Conservation (phyloP, 208 protist species). For the Crithidia fasciculata region DNA sequence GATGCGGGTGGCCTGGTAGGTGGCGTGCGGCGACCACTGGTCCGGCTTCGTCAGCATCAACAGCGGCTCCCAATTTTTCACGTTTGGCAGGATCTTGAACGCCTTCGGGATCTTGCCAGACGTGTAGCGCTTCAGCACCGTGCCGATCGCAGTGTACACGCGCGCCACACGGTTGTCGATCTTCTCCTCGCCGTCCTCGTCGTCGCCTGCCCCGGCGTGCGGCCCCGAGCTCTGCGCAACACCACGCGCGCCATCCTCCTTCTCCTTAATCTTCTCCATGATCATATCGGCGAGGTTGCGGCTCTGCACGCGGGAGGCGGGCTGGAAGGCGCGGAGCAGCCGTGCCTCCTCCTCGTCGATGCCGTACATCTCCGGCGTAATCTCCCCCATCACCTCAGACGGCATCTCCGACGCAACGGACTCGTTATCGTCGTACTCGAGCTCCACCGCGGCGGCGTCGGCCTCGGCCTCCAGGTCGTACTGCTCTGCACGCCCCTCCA, state of each 20-base stretch:
- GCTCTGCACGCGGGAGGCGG: slow-evolving; percentile 81
- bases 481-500: slow-evolving; percentile 12
- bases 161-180: slow-evolving; percentile 87
- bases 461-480: slow-evolving; percentile 47
- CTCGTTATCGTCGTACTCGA: slow-evolving; percentile 88
- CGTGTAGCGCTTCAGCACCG: slow-evolving; percentile 95
- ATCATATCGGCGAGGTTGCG: slow-evolving; percentile 93
- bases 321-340: slow-evolving; percentile 89
- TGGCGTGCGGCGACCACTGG: slow-evolving; percentile 95
- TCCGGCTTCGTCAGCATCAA: slow-evolving; percentile 96
- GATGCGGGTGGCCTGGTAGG: slow-evolving; percentile 95
- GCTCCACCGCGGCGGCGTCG: slow-evolving; percentile 52
- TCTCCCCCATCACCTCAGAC: slow-evolving; percentile 59
- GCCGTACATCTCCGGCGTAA: slow-evolving; percentile 71
- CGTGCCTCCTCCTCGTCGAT: slow-evolving; percentile 91
- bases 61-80: slow-evolving; percentile 98
- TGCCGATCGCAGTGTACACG: slow-evolving; percentile 95
- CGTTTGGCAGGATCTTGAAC: slow-evolving; percentile 98
- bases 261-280: slow-evolving; percentile 91
- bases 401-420: slow-evolving; percentile 82
- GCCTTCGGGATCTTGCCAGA: slow-evolving; percentile 99
- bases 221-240: slow-evolving; percentile 19
- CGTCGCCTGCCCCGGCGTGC: slow-evolving; percentile 4
- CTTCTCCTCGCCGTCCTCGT: slow-evolving; percentile 38
- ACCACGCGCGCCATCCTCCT: slow-evolving; percentile 53